phyloP scores from a whole-genome alignment of 345 rosid species.

The Pistacia vera region DNA sequence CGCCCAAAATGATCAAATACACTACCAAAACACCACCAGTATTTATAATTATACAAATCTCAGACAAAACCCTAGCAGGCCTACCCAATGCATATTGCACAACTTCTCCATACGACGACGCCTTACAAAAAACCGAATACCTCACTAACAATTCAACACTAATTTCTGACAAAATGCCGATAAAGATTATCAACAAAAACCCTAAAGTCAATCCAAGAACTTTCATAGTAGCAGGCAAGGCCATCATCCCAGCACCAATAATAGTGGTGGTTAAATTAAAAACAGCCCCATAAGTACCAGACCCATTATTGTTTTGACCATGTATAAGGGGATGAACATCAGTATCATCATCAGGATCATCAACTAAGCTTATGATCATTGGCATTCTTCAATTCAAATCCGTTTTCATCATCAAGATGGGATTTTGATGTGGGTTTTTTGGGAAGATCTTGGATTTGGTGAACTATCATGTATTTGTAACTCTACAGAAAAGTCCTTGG shows the following conservation, averaged over 20 bases:
- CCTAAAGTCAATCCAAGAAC: conserved; percentile 83
- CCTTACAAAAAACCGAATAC: conserved; percentile 69
- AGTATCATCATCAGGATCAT: conserved; percentile 25
- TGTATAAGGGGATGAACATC: conserved; percentile 37
- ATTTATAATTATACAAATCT: conserved; percentile 88
- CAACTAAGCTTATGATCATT: conserved; percentile 23
- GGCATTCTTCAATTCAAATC: conserved; percentile 26
- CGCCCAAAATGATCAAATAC: conserved; percentile 89
- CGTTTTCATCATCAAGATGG: conserved; percentile 48
- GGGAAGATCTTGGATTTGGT: conserved; percentile 27
- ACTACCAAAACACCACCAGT: conserved; percentile 94
- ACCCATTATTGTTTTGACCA: conserved; percentile 39
- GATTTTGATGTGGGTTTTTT: conserved; percentile 38
- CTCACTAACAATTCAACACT: conserved; percentile 82
- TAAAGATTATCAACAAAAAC: conserved; percentile 62
- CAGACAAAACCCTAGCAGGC: conserved; percentile 76
- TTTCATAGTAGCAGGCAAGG: conserved; percentile 96
- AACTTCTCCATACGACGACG: conserved; percentile 84
- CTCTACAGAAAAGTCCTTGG: conserved; percentile 61
- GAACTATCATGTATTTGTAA: conserved; percentile 46
- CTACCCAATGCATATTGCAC: conserved; percentile 82
- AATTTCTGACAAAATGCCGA: conserved; percentile 80
- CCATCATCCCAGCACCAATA: conserved; percentile 99
- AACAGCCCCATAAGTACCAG: conserved; percentile 82
- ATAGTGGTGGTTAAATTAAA: conserved; percentile 87